A percentile compares a stretch with the other conserved stretches of the same genome.
Conservation (phyloP, 1,284 basidiomycete species). For the Pyrrhoderma lamaoense region DNA sequence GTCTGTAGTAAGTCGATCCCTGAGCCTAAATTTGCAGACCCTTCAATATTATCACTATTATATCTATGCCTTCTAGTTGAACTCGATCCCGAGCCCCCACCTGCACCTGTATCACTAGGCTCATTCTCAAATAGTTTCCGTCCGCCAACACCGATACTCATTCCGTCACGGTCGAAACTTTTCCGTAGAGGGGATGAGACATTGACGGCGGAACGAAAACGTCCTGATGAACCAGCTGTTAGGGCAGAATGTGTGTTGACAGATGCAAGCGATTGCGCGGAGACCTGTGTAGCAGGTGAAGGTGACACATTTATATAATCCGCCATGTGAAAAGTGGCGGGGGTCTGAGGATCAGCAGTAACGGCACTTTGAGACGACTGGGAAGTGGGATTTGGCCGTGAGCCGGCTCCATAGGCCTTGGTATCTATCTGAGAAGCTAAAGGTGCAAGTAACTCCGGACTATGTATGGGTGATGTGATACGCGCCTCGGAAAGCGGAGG, state of each 20-base stretch:
- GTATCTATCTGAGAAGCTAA: neutral
- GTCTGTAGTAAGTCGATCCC: constrained; percentile 44
- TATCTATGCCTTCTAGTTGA: constrained; percentile 4
- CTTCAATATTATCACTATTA: constrained; percentile 13
- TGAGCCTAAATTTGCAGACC: constrained; percentile 31
- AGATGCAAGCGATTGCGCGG: neutral
- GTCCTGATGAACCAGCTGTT: constrained; percentile 6
- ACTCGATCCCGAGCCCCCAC: neutral
- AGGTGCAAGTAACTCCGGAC: neutral
- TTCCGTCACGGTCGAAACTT: constrained; percentile 11
- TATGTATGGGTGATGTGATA: neutral
- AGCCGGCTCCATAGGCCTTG: neutral
- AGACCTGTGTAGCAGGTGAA: constrained; percentile 35
- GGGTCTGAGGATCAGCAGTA: constrained; percentile 32
- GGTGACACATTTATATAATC: constrained; percentile 72
- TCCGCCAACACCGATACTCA: constrained; percentile 27
- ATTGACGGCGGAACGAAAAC: constrained; percentile 45
- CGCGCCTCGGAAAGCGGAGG: constrained; percentile 4
- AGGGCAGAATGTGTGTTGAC: neutral
- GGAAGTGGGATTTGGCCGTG: neutral
- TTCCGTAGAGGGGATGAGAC: constrained; percentile 26
- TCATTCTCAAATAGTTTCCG: constrained; percentile 67
- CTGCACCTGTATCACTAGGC: constrained; percentile 26
- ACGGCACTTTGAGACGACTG: constrained; percentile 9
- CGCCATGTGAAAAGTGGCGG: constrained; percentile 52